Evolutionary conservation across 2,329 filamentous ascomycete genomes (phyloP).

Genomic region (Leptodontidium sp.): DNA sequence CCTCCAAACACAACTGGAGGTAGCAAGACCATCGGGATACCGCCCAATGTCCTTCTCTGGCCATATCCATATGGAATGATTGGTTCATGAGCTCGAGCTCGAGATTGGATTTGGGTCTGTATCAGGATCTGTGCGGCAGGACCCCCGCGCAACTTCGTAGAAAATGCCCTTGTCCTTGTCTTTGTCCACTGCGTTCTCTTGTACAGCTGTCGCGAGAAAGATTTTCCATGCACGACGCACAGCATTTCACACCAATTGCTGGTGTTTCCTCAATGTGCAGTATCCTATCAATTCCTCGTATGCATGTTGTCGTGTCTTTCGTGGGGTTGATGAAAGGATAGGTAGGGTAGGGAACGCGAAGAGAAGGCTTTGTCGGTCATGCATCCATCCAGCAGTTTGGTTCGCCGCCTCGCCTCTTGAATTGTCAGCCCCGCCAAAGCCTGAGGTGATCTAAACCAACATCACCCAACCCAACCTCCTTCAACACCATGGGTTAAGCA

Average conservation of each 20-base stretch:
- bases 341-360: background rate
- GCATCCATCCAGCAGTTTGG: background rate
- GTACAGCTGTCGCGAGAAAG: conserved; percentile 9
- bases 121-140: background rate
- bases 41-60: conserved; percentile 33
- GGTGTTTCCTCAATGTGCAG: background rate
- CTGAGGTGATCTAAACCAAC: conserved; percentile 8
- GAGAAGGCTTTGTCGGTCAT: background rate
- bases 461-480: conserved; percentile 14
- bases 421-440: conserved; percentile 10
- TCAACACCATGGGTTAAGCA: conserved; percentile 18
- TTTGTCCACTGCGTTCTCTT: background rate
- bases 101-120: background rate
- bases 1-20: conserved; percentile 72
- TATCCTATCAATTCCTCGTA: conserved; percentile 11
- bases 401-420: conserved; percentile 12
- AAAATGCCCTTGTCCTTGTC: background rate
- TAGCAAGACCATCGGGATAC: conserved; percentile 37
- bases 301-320: conserved; percentile 26
- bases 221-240: conserved; percentile 24
- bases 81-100: background rate
- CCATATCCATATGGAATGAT: background rate
- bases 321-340: conserved; percentile 2
- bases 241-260: conserved; percentile 29
- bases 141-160: conserved; percentile 8